Evolutionary conservation across 2,329 filamentous ascomycete genomes (phyloP), one percentile per base, ranked within the genome.

Genomic region (Escovopsis weberi): DNA sequence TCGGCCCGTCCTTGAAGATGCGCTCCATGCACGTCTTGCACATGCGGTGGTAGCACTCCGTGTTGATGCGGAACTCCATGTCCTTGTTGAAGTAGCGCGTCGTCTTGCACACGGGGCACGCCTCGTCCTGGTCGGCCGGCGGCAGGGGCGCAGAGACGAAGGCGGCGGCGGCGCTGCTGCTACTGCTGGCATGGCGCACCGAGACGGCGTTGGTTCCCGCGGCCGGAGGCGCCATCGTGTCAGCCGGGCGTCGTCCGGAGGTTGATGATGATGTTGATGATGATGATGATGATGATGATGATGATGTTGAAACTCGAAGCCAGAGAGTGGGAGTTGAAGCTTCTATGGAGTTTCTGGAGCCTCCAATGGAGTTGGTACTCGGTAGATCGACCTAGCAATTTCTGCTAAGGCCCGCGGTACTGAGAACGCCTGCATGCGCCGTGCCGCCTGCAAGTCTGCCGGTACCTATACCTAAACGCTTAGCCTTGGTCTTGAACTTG

Each of bases 1-100:
- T 85, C 1, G 91, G 91, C 0, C 91, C 91, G 43, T 85, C 80
- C 33, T 82, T 83, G 72, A 96, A 98, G 54, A 96, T 85, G 43
- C 89, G 83, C 62, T 89, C 84, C 36, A 96, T 88, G 67, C 91
- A 98, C 44, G 85, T 88, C 60, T 86, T 82, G 70, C 91, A 98
- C 85, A 98, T 96, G 52, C 86, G 86, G 70, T 98, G 91, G 70
- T 98, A 98, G 74, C 91, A 98, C 70, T 94, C 87, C 8, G 89
- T 86, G 61, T 96, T 95, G 67, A 98, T 88, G 53, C 91, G 82
- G 66, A 98, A 96, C 50, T 82, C 75, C 75, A 98, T 88, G 66
- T 87, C 82, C 47, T 80, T 80, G 69, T 95, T 95, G 55, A 96
- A 82, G 69, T 96, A 96, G 50, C 87, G 85, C 46, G 85, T 85